Evolutionary conservation across 345 rosid genomes (phyloP), one percentile per base, ranked within the genome.

Genomic region (Adansonia digitata): DNA sequence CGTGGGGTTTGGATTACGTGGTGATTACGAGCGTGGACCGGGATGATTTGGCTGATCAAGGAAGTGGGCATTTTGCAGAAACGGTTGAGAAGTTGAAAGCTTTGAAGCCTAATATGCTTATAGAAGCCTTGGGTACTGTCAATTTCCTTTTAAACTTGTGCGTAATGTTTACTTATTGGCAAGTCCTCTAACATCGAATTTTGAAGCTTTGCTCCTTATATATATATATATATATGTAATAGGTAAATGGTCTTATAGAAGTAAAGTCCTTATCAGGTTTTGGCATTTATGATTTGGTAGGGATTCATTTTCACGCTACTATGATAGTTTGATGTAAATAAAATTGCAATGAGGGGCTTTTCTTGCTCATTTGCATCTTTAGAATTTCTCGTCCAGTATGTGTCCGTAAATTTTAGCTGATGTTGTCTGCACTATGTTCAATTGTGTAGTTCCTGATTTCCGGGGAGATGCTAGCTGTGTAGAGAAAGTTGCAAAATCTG

Each of bases 101-200:
- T 15, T 74, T 93, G 81, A 96, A 96, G 85, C 97, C 97, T 5
- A 77, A 87, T 75, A 92, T 93, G 89, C 70, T 96, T 75, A 93
- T 93, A 60, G 99, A 96, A 82, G 97, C 98, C 64, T 82, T 96
- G 82, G 98, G 99, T 93, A 86, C n/a, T n/a, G n/a, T 79, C 78
- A 43, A 56, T 70, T 49, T 10, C 37, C 69, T 20, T 59, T 7
- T 69, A 17, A 48, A 29, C 20, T 26, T 22, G 1, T 35, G 12
- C 31, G 62, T 22, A 20, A 45, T n/a, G 11, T 4, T 26, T n/a
- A n/a, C 40, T 39, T 31, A 39, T 39, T 29, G 34, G 26, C 73
- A 15, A 69, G 55, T 60, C 37, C 45, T 37, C 1, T 57, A 12
- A 29, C 24, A 42, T 27, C 6, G 12, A 43, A 7, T 11, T 31